Conservation (phyloP, 768 basidiomycete genomes). For the Grammothele lineata region DNA sequence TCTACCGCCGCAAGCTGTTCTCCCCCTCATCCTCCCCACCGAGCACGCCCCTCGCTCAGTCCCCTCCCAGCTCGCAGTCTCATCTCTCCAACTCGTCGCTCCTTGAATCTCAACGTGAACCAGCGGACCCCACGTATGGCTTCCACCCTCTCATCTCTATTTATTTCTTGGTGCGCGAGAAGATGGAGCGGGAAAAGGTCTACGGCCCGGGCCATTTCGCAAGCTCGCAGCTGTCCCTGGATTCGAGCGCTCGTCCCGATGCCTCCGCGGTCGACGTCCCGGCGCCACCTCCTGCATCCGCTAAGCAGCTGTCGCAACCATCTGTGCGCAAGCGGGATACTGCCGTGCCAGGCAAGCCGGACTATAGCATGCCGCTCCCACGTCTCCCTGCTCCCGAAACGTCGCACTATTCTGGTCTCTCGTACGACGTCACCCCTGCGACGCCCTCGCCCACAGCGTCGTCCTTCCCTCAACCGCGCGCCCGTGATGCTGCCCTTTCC, state of each 20-base stretch:
- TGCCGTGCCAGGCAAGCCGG: conserved; percentile 40
- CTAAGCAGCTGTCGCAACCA: conserved; percentile 30
- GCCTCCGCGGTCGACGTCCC: conserved; percentile 18
- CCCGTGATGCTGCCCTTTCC: conserved; percentile 58
- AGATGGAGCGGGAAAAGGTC: conserved; percentile 89
- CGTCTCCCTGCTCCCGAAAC: conserved; percentile 77
- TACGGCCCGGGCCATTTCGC: conserved; percentile 95
- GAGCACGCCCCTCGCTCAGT: conserved; percentile 49
- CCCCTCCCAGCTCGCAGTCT: conserved; percentile 57
- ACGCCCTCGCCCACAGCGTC: conserved; percentile 54
- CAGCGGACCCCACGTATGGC: conserved; percentile 80
- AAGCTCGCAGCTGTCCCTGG: conserved; percentile 75
- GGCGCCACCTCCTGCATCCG: conserved; percentile 12
- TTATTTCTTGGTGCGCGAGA: conserved; percentile 94
- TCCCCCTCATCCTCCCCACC: conserved; percentile 46
- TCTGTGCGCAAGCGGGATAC: conserved; percentile 34
- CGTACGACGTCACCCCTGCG: conserved; percentile 56
- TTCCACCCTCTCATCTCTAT: conserved; percentile 96
- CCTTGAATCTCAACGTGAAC: conserved; percentile 44
- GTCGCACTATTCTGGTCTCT: conserved; percentile 77
- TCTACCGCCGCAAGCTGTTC: conserved; percentile 88
- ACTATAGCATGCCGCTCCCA: conserved; percentile 82
- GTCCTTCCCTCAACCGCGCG: conserved; percentile 55
- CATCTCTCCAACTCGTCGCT: conserved; percentile 47
- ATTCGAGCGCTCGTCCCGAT: conserved; percentile 25